Evolutionary conservation across 192 early-diverging fungal species (phyloP).

Genomic region (Coemansia sp.): DNA sequence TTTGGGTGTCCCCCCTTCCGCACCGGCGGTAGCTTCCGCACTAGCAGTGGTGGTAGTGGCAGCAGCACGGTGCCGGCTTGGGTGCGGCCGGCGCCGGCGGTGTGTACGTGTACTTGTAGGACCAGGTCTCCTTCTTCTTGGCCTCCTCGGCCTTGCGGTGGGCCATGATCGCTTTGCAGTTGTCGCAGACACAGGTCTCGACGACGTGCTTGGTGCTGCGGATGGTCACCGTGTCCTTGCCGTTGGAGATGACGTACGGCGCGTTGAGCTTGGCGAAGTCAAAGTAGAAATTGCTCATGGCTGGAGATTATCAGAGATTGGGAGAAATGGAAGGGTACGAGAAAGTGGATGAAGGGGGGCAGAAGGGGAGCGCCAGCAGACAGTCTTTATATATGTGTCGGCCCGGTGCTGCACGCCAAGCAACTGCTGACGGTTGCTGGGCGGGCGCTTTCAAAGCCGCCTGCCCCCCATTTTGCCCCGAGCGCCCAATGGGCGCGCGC

Average conservation of each 20-base stretch:
- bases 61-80: slow-evolving; percentile 12
- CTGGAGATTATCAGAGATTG: neutral
- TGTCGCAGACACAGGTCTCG: slow-evolving; percentile 39
- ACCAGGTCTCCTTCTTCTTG: slow-evolving; percentile 24
- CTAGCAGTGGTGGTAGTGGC: slow-evolving; percentile 32
- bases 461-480: neutral
- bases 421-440: neutral
- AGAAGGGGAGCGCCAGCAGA: neutral
- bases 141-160: slow-evolving; percentile 22
- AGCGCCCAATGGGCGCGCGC: neutral
- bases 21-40: neutral
- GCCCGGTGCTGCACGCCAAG: neutral
- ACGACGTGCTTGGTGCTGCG: slow-evolving; percentile 35
- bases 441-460: neutral
- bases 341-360: neutral
- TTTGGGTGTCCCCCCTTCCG: neutral
- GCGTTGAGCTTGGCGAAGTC: slow-evolving; percentile 30
- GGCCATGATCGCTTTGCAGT: slow-evolving; percentile 31
- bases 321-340: neutral
- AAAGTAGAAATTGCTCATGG: slow-evolving; percentile 12
- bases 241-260: slow-evolving; percentile 39
- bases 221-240: slow-evolving; percentile 37
- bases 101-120: slow-evolving; percentile 25
- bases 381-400: neutral
- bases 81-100: slow-evolving; percentile 18